Evolutionary conservation across 1,139 yeast species (phyloP), one percentile per base, ranked within the genome.

Genomic region (Hyphopichia pseudoburtonii): DNA sequence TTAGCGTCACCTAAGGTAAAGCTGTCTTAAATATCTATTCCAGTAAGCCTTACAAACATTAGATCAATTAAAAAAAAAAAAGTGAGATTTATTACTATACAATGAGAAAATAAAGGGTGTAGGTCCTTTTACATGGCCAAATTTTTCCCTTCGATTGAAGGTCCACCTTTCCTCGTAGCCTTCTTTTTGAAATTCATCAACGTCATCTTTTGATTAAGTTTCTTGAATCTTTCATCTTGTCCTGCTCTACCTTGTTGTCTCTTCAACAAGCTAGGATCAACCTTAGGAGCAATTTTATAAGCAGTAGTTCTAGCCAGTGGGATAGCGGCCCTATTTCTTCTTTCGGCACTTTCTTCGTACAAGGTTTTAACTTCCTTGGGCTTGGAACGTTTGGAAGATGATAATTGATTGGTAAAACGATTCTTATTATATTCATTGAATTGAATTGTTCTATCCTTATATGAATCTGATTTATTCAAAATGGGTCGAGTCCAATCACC

Each of bases 401-500:
- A 58, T 52, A 71, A 66, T 51, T 77, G 74, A 54, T 73, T 71
- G 46, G 73, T 65, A 53, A 65, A 73, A 47, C 66, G 73, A 46
- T 67, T 70, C 47, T 83, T 80, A 58, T 86, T 86, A 64, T 86
- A 89, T 37, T 78, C 81, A 43, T 80, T 76, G 46, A 82, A 77
- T 52, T 78, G 78, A 42, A 92, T 82, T 42, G 81, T 73, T 63
- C 89, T 83, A 63, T 92, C 97, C 62, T 94, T 82, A 67, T 90
- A 92, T 49, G 92, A 88, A 62, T 92, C 97, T 2, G 95, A 85
- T 45, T 95, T 85, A 49, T 95, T 96, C 73, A 94, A 86, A 44
- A 94, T 89, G 28, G 98, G 98, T 61, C 98, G 80, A 7, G 97
- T 92, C 99, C 99, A 92, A 60, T 89, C 95, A 25, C 96, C 96